A percentile compares a stretch with the other conserved stretches of the same genome.
Evolutionary conservation across 2,329 filamentous ascomycete genomes (phyloP).

Genomic region (Penicillium vulpinum): DNA sequence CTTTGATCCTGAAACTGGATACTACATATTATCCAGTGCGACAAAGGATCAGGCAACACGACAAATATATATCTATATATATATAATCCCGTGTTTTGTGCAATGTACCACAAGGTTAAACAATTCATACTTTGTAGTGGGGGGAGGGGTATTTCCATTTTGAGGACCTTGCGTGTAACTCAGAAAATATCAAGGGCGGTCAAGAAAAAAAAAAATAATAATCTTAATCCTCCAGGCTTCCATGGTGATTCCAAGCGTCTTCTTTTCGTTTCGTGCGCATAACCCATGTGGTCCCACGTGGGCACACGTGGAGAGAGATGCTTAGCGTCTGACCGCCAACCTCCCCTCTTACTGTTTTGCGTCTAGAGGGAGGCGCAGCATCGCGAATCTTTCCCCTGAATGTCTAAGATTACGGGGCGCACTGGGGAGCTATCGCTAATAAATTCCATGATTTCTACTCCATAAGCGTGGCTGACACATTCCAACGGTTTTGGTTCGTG

Average conservation of each 20-base stretch:
- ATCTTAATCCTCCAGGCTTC: conserved; percentile 16
- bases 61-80: too few species aligned
- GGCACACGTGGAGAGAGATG: conserved; percentile 36
- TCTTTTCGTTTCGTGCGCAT: conserved; percentile 25
- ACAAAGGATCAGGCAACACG: not conserved
- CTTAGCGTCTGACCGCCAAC: conserved; percentile 18
- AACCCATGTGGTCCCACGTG: conserved; percentile 38
- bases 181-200: not conserved
- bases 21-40: not conserved
- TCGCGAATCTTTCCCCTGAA: conserved; percentile 8
- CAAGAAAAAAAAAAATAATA: not conserved
- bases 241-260: conserved; percentile 30
- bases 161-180: not conserved
- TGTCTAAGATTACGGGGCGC: not conserved
- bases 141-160: conserved; percentile 1
- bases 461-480: not conserved
- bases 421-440: not conserved
- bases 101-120: not conserved
- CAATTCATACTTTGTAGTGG: conserved; percentile 2
- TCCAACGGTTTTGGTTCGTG: not conserved
- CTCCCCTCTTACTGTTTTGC: conserved; percentile 10
- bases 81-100: not conserved
- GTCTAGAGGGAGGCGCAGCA: conserved; percentile 12
- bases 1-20: conserved; percentile 2
- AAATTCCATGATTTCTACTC: not conserved